Base-by-base conservation (phyloP, 305 asterid genomes). In the Fraxinus nigra region DNA sequence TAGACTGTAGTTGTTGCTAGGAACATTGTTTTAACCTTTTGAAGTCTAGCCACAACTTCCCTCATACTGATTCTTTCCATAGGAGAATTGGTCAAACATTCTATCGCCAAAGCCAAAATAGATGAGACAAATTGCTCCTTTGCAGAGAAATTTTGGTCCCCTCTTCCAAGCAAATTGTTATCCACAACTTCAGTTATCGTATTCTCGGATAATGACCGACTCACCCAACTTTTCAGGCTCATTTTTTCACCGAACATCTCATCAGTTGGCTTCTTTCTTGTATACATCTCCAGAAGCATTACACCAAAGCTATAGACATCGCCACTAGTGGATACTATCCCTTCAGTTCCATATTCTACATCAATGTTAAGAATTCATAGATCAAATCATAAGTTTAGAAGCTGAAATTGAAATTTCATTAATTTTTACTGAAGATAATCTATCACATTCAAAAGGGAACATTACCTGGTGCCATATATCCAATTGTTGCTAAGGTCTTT, bases 1-100 rank as follows among this genome's bases (percentile, higher is more conserved):
- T 24, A 26, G 6, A 26, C 35, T 10, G 14, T 24, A 26, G 6
- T 24, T 22, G 72, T 3, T 63, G 28, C 8, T 65, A 65, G 35
- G 1, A 65, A 10, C n/a, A 3, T 65, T 20, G 16, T 26, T 65
- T 28, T 65, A 24, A 65, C 28, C 37, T 65, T 65, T 28, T 65
- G 35, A 65, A 78, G 74, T 78, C 74, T 56, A 59, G 74, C n/a
- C 74, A 78, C 81, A 1, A 78, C 81, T 18, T 78, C 81, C 32
- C 3, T 56, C 54, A 78, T 78, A 69, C 32, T 34, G 6, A 59
- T 78, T 20, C 81, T 78, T 46, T 78, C 81, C 81, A 16, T 65
- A n/a, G 74, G 74, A 24, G n/a, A 37, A 11, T 78, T 20, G 7
- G 8, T 33, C 74, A 56, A 24, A 54, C 81, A 78, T 54, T 78